Base-by-base conservation (phyloP, 164 flowering plant species). In the Warburgia ugandensis region DNA sequence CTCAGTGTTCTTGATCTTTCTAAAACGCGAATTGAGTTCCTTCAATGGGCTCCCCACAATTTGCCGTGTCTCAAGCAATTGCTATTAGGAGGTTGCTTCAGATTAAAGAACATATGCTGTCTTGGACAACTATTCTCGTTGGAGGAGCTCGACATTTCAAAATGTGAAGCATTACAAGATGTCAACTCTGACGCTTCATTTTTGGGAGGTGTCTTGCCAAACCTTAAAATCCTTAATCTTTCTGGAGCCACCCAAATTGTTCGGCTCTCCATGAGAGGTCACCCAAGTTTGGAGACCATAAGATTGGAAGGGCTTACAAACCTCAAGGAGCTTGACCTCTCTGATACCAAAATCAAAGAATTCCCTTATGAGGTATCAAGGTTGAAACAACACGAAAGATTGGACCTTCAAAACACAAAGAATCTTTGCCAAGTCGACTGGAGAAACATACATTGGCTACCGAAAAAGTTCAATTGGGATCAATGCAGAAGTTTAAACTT, bases 111-210 rank as follows among this genome's bases (percentile, higher is more conserved):
- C n/a, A n/a, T n/a, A n/a, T n/a, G n/a, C n/a, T n/a, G n/a, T n/a
- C n/a, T n/a, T n/a, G n/a, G n/a, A n/a, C 29, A 45, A 4, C 48
- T 27, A 7, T 11, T 31, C 5, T 16, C 32, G 27, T 19, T 45
- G 4, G 48, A 45, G 16, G 32, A 26, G 48, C 31, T 45, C 5
- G 48, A 45, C 19, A 26, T 45, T 14, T 45, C 49, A 11, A 9
- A 3, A 26, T 45, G 49, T n/a, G 25, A 0, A 13, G 48, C 30
- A 7, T 19, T 45, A 5, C 2, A 45, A 45, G 48, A 45, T 2
- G 10, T 10, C 27, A n/a, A n/a, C n/a, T n/a, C n/a, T n/a, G n/a
- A n/a, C n/a, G n/a, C n/a, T n/a, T n/a, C n/a, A n/a, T 26, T 31
- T 27, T 25, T 27, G 0, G 14, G 8, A 7, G 30, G 48, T 0